Conservation (phyloP, 192 early-diverging fungal genomes). For the Coemansia furcata region DNA sequence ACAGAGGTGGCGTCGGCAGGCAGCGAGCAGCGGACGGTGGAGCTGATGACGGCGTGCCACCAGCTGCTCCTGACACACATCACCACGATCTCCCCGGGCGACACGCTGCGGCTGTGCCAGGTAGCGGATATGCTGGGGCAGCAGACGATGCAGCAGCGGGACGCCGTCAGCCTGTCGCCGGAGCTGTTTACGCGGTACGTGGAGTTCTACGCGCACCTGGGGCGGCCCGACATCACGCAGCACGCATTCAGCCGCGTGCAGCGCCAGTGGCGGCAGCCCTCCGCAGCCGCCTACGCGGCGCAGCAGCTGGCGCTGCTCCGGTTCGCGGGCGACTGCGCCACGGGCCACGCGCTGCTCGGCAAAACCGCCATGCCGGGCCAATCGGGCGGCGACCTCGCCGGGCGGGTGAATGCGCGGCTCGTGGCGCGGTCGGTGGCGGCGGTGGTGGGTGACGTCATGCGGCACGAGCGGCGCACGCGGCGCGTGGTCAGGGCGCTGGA, state of each 20-base stretch:
- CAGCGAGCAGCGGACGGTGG: background rate
- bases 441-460: slow-evolving; percentile 14
- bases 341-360: background rate
- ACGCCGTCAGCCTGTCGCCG: background rate
- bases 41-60: background rate
- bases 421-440: background rate
- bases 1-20: background rate
- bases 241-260: slow-evolving; percentile 10
- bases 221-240: slow-evolving; percentile 41
- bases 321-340: slow-evolving; percentile 7
- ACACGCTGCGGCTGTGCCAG: slow-evolving; percentile 8
- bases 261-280: slow-evolving; percentile 20
- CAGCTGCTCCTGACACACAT: background rate
- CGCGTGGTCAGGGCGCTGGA: slow-evolving; percentile 17
- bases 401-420: slow-evolving; percentile 5
- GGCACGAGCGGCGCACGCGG: slow-evolving; percentile 15
- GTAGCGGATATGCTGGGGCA: slow-evolving; percentile 27
- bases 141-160: background rate
- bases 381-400: background rate
- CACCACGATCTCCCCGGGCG: background rate
- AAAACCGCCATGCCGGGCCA: background rate
- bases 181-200: slow-evolving; percentile 16
- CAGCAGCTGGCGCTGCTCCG: slow-evolving; percentile 38
- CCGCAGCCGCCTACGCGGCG: slow-evolving; percentile 8
- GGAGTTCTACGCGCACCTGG: slow-evolving; percentile 40